These are phyloP conservation scores for Neonectria punicea DNA, from an alignment of 2,329 filamentous ascomycete species.

Conservation along the genomic window DNA sequence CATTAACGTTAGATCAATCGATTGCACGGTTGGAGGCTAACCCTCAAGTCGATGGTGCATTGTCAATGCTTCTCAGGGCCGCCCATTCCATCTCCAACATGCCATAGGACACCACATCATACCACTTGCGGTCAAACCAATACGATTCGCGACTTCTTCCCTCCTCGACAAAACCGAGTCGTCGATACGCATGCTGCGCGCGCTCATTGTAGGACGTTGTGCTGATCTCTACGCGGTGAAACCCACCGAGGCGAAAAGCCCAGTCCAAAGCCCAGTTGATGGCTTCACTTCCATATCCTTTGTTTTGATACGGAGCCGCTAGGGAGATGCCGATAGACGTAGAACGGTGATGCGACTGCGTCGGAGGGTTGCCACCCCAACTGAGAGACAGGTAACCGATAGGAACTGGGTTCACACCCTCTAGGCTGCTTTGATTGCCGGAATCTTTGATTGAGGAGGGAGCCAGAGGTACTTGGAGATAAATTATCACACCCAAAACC, in stretches of 20 bases:
- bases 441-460: no score
- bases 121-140: conserved; percentile 56
- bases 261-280: conserved; percentile 59
- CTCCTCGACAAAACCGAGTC: conserved; percentile 57
- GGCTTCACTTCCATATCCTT: conserved; percentile 59
- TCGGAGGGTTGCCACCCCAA: background rate
- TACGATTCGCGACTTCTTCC: conserved; percentile 54
- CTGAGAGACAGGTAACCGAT: conserved; percentile 28
- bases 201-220: conserved; percentile 56
- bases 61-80: conserved; percentile 18
- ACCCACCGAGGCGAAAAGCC: conserved; percentile 55
- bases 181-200: conserved; percentile 50
- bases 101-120: conserved; percentile 46
- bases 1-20: no score
- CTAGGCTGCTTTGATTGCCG: background rate
- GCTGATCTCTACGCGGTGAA: conserved; percentile 56
- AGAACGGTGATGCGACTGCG: background rate
- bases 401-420: background rate
- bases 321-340: conserved; percentile 51
- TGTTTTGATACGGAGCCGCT: conserved; percentile 46
- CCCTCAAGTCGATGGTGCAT: no score
- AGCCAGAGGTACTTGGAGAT: conserved; percentile 5
- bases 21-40: no score
- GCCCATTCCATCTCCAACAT: conserved; percentile 55
- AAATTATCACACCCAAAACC: conserved; percentile 12